Conservation (phyloP, 192 early-diverging fungal genomes). For the Linnemannia exigua region DNA sequence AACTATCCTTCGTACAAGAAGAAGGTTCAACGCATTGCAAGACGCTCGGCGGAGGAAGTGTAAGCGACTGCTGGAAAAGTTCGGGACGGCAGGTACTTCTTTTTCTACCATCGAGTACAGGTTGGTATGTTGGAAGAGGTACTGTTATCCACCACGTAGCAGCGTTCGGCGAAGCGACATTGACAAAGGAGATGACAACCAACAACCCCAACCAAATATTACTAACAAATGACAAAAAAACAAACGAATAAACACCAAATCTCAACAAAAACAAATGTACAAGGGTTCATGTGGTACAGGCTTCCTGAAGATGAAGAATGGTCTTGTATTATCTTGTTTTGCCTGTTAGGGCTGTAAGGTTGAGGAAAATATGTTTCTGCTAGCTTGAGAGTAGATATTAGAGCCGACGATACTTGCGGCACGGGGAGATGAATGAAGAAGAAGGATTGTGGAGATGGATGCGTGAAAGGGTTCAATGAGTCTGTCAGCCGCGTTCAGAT, state of each 20-base stretch:
- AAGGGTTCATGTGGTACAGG: not conserved
- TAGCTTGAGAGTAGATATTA: not conserved
- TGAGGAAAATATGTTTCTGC: not conserved
- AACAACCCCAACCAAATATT: not conserved
- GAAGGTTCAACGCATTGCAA: slow-evolving; percentile 73
- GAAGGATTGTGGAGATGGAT: not conserved
- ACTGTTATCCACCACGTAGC: not conserved
- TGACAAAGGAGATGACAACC: not conserved
- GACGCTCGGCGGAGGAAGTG: slow-evolving; percentile 64
- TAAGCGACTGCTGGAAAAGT: slow-evolving; percentile 2
- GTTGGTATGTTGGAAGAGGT: not conserved
- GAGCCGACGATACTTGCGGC: not conserved
- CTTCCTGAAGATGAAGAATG: not conserved
- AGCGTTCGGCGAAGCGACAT: not conserved
- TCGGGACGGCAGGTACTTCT: not conserved
- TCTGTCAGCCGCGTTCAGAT: slow-evolving; percentile 11
- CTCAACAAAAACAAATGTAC: not conserved
- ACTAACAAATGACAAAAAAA: not conserved
- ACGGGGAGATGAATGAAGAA: not conserved
- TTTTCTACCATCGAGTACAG: not conserved
- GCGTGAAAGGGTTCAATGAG: not conserved
- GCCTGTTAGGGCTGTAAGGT: not conserved
- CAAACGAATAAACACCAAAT: not conserved
- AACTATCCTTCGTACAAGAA: slow-evolving; percentile 80
- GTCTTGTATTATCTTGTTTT: not conserved